Conservation (phyloP, 2,329 filamentous ascomycete genomes). For the Fusarium globosum region DNA sequence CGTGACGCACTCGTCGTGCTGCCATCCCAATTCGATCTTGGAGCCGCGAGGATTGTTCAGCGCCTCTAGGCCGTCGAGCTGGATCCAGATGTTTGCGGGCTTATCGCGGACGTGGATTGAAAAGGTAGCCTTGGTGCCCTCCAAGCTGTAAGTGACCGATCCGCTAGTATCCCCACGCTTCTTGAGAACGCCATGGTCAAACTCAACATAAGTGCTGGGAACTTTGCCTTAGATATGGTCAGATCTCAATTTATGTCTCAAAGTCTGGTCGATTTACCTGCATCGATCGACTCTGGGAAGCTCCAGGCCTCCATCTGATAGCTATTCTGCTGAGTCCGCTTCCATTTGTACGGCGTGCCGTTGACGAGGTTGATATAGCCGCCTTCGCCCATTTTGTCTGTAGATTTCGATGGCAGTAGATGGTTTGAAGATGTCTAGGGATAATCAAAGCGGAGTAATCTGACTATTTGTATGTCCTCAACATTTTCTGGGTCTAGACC, state of each 20-base stretch:
- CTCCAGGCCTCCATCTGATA: conserved; percentile 16
- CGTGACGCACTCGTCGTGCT: conserved; percentile 4
- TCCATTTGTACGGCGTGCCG: conserved; percentile 24
- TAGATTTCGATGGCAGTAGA: background rate
- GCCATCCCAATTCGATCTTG: conserved; percentile 10
- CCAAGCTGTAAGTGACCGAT: background rate
- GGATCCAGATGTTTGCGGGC: conserved; percentile 3
- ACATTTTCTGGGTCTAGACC: background rate
- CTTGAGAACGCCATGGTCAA: background rate
- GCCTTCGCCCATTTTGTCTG: conserved; percentile 5
- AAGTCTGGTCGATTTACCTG: background rate
- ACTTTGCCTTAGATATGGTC: background rate
- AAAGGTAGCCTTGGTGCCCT: conserved; percentile 6
- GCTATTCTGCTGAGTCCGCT: background rate
- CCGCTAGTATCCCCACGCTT: conserved; percentile 4
- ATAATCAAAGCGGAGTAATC: background rate
- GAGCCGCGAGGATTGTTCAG: background rate
- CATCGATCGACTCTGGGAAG: conserved; percentile 7
- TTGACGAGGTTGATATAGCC: conserved; percentile 3
- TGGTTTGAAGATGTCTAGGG: background rate
- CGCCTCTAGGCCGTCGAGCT: background rate
- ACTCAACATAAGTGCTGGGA: background rate
- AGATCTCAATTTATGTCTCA: background rate
- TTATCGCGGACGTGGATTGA: conserved; percentile 16
- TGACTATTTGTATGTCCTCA: conserved; percentile 1